Base-by-base conservation (phyloP, 208 protist genomes). In the Leishmania major region DNA sequence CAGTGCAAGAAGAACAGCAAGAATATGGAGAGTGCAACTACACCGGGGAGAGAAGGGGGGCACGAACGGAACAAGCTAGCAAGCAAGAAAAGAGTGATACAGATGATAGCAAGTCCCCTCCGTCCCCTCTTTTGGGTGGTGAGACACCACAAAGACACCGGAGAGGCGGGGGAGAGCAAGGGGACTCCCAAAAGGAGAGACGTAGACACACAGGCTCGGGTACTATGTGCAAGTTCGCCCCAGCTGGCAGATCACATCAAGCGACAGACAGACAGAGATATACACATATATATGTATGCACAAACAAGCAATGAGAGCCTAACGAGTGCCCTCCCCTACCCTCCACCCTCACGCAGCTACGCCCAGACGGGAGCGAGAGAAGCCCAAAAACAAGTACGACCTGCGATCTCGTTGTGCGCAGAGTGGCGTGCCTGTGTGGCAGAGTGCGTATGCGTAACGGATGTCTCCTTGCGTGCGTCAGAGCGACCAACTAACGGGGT, bases 11-110 rank as follows among this genome's bases (percentile, higher is more conserved):
- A 1, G 17, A 55, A 4, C 51, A 55, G 15, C 15, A 62, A 25
- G 57, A n/a, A n/a, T 15, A 62, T 6, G 25, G 7, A 7, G 57
- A 69, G 22, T 28, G 22, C 31, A 10, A 3, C 40, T 28, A 49
- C 10, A 71, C 37, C 5, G 25, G 7, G 35, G 15, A 19, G 8
- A 70, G 28, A n/a, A n/a, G 8, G 22, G 17, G 4, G 11, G 35
- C 79, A 60, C 45, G 7, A 84, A 78, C 13, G 40, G 5, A 64
- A 55, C 49, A 35, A 84, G 49, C 28, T 37, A 59, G 13, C 2
- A 57, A 7, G 31, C 40, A 13, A 74, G n/a, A 53, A 3, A 25
- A 31, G 3, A 77, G 57, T 40, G 31, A 28, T 19, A 7, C 17
- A n/a, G 37, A 22, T 47, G 45, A 47, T 25, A 10, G 31, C 11